Percentiles rank a stretch among this genome's conserved stretches.
Evolutionary conservation across 106 monocot species (phyloP).

Genomic region (Agapanthus africanus): DNA sequence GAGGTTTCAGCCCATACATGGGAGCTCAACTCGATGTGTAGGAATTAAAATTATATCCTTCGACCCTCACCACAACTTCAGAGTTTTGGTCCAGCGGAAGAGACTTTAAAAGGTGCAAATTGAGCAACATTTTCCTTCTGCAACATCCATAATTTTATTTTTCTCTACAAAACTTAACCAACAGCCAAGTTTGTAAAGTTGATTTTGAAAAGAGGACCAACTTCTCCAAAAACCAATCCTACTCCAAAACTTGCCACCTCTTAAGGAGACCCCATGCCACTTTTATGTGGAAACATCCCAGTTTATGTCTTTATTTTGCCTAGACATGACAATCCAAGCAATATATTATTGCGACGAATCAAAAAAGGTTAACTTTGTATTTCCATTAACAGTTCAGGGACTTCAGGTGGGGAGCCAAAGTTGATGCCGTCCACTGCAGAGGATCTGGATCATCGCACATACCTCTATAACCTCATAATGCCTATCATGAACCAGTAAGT

Average conservation of each 20-base stretch:
- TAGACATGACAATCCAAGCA: neutral
- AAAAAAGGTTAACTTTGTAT: neutral
- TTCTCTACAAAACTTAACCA: neutral
- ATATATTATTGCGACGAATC: neutral
- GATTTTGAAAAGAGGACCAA: neutral
- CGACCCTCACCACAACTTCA: too few species aligned
- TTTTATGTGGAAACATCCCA: neutral
- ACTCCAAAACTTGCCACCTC: neutral
- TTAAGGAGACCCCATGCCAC: neutral
- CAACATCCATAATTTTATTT: neutral
- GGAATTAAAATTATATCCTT: too few species aligned
- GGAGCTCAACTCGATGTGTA: too few species aligned
- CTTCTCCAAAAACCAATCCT: neutral
- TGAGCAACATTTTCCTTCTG: too few species aligned
- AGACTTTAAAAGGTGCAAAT: too few species aligned
- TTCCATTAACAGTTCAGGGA: conserved; percentile 32
- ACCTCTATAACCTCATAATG: conserved; percentile 59
- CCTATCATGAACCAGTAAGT: conserved; percentile 64
- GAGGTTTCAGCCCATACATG: too few species aligned
- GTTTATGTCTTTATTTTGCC: neutral
- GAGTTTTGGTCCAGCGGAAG: too few species aligned
- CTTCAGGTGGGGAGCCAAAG: conserved; percentile 45
- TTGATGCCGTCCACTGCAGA: conserved; percentile 59
- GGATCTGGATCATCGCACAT: conserved; percentile 55
- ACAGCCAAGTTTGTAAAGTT: neutral